phyloP scores from a whole-genome alignment of 371 early-diverging fungal genomes.

The Rhizopus stolonifer region DNA sequence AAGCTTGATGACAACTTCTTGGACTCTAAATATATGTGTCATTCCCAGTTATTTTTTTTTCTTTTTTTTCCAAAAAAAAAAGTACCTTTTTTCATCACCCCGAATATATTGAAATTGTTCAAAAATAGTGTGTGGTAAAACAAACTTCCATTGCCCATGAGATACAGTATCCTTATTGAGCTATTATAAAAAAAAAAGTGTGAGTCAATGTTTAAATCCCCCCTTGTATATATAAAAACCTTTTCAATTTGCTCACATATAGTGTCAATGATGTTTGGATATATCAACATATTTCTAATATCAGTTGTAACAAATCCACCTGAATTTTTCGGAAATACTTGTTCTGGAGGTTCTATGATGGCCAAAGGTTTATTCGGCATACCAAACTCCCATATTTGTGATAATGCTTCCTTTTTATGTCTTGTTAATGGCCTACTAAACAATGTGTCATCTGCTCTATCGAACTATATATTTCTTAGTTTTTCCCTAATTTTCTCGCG shows the following conservation, averaged over 20 bases:
- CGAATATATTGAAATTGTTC: background rate
- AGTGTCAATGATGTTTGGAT: constrained; percentile 5
- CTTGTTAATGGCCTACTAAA: constrained; percentile 5
- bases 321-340: constrained; percentile 19
- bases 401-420: constrained; percentile 18
- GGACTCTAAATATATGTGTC: too few species aligned
- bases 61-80: too few species aligned
- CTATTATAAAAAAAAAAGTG: constrained; percentile 1
- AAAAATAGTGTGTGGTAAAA: constrained; percentile 12
- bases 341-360: constrained; percentile 10
- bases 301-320: constrained; percentile 27
- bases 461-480: constrained; percentile 12
- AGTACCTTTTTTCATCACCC: background rate
- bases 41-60: too few species aligned
- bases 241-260: constrained; percentile 3
- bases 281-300: constrained; percentile 9
- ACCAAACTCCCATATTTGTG: constrained; percentile 27
- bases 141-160: constrained; percentile 20
- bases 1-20: constrained; percentile 1
- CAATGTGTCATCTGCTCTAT: constrained; percentile 3
- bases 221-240: too few species aligned
- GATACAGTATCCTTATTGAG: constrained; percentile 7
- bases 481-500: background rate
- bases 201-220: too few species aligned
- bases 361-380: constrained; percentile 2